Conservation (phyloP, 495 filamentous ascomycete genomes). For the Penicillium goetzii region DNA sequence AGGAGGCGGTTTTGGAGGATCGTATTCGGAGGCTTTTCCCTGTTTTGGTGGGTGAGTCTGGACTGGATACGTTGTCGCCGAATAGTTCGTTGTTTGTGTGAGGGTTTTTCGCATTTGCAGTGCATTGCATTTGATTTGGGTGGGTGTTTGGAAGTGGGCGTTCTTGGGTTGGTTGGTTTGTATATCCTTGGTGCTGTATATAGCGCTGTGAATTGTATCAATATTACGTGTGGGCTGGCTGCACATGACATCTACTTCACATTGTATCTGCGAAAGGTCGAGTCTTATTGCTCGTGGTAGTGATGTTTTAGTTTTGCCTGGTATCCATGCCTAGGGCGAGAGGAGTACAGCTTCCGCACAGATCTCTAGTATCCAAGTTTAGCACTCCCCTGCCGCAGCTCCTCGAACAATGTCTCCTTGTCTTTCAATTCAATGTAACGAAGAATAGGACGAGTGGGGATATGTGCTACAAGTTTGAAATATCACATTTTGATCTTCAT, state of each 20-base stretch:
- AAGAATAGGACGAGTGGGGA: neutral
- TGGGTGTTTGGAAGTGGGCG: neutral
- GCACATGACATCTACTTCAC: neutral
- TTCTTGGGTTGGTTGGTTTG: neutral
- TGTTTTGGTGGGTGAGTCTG: constrained; percentile 39
- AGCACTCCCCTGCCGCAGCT: neutral
- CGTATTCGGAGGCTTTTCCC: constrained; percentile 38
- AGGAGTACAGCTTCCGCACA: too few relatives aligned
- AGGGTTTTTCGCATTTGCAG: constrained; percentile 18
- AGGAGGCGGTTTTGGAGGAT: constrained; percentile 47
- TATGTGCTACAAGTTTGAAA: too few relatives aligned
- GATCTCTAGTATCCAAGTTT: too few relatives aligned
- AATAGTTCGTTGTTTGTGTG: constrained; percentile 44
- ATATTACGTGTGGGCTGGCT: neutral
- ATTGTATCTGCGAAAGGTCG: too few relatives aligned
- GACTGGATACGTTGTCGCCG: constrained; percentile 36
- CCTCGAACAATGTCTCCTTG: neutral
- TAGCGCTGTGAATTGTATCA: constrained; percentile 1
- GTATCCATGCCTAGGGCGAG: too few relatives aligned
- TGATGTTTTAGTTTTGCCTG: neutral
- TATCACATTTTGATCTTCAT: too few relatives aligned
- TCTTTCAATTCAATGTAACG: neutral
- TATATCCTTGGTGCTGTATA: neutral
- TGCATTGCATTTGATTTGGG: neutral
- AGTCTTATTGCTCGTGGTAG: neutral